phyloP scores from a whole-genome alignment of 192 early-diverging fungal genomes.

The Rhizophagus clarus region DNA sequence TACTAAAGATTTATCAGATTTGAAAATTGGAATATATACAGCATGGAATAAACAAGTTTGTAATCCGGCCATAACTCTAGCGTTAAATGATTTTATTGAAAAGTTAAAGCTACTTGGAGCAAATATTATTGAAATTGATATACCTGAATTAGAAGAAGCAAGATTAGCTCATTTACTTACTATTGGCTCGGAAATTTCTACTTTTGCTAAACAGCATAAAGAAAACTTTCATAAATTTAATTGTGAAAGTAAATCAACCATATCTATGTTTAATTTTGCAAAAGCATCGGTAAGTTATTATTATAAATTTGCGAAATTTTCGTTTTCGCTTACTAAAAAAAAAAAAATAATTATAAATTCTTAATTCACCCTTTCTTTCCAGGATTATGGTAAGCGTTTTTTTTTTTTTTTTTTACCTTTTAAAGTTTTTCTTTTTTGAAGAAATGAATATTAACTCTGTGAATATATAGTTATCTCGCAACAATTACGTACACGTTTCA shows the following conservation, averaged over 20 bases:
- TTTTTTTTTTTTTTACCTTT: neutral
- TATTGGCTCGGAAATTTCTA: slow-evolving; percentile 60
- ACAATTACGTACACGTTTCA: slow-evolving; percentile 55
- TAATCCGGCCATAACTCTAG: slow-evolving; percentile 36
- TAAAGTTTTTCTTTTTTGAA: too few relatives aligned
- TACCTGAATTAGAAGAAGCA: slow-evolving; percentile 60
- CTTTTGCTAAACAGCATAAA: neutral
- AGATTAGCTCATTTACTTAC: slow-evolving; percentile 64
- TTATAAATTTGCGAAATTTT: slow-evolving; percentile 28
- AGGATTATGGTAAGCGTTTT: slow-evolving; percentile 36
- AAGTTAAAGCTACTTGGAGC: slow-evolving; percentile 55
- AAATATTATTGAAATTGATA: slow-evolving; percentile 58
- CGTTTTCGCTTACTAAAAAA: slow-evolving; percentile 41
- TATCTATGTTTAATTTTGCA: neutral
- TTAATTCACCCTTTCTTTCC: slow-evolving; percentile 36
- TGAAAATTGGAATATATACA: slow-evolving; percentile 62
- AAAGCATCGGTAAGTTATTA: neutral
- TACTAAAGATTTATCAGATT: slow-evolving; percentile 42
- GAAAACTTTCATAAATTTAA: neutral
- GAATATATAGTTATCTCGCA: slow-evolving; percentile 48
- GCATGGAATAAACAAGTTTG: slow-evolving; percentile 50
- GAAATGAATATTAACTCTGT: neutral
- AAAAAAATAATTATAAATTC: neutral
- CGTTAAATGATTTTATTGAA: slow-evolving; percentile 38
- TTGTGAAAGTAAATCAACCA: neutral